Percentiles rank a stretch among this genome's conserved stretches.
These are phyloP conservation scores for Ceratobasidium sp. DNA, from an alignment of 1,284 basidiomycete genomes.

Conservation along the genomic window DNA sequence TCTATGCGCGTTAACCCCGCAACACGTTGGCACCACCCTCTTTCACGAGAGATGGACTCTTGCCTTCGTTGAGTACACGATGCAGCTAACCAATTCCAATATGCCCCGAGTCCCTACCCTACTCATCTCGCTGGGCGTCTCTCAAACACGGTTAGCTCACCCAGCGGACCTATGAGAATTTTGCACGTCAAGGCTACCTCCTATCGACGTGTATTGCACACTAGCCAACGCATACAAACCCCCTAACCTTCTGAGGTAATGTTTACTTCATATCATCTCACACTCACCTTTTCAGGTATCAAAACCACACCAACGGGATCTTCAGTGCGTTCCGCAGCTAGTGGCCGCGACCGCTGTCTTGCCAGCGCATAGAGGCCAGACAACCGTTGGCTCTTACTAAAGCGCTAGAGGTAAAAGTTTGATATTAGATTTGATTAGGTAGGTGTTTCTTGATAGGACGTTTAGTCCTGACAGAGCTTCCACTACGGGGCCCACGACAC, in stretches of 20 bases:
- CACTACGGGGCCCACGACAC: background rate
- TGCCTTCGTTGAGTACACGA: background rate
- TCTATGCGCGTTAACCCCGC: background rate
- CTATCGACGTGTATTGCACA: background rate
- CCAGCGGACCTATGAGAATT: background rate
- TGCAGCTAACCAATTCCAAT: background rate
- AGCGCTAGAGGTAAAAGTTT: background rate
- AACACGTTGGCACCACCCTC: conserved; percentile 7
- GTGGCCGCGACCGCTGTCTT: background rate
- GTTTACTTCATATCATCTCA: conserved; percentile 3
- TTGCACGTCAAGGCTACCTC: background rate
- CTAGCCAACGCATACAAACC: conserved; percentile 4
- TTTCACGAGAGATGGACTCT: background rate
- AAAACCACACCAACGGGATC: background rate
- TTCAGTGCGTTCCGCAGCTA: background rate
- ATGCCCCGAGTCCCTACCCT: background rate
- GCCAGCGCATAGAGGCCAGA: background rate
- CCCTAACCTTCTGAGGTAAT: conserved; percentile 12
- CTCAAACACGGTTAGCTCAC: background rate
- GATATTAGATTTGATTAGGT: background rate
- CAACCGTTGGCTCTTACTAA: background rate
- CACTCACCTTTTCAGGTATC: background rate
- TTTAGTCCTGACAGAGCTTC: background rate
- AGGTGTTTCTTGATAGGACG: background rate
- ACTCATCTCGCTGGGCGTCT: background rate